Base-by-base conservation (phyloP, 768 basidiomycete species). In the Trametopsis cervina region DNA sequence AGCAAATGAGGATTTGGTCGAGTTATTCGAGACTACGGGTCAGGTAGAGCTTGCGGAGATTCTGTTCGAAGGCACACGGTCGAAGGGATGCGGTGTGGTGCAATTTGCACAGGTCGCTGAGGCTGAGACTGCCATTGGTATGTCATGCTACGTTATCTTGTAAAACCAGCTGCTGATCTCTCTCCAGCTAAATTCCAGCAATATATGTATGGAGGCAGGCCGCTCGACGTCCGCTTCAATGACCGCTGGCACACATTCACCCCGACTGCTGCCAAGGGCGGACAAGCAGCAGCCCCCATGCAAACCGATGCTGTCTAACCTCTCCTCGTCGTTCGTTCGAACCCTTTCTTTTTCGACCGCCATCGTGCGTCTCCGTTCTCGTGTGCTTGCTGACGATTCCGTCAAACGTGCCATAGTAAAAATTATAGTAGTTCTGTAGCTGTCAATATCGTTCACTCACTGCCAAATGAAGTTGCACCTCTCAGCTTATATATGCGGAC, bases 11-110 rank as follows among this genome's bases (percentile, higher is more conserved):
- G 95, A 99, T 63, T 71, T 99, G 38, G 94, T 99, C 18, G 95
- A 99, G 68, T 68, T 99, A 17, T 99, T 99, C 59, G 94, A 97
- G 71, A 99, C 95, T 26, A 96, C 94, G 0, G 95, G 94, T 9
- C 85, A 86, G 56, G 95, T 99, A 27, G 88, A 93, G 60, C 71
- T 91, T 26, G 95, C 95, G 2, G 95, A 99, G 67, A 95, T 97
- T 54, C 66, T 99, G 40, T 93, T 87, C 58, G 94, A 97, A 58
- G 88, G 89, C 13, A 83, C 86, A 0, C 81, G 95, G 46, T 91
- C 89, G 42, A 96, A 96, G 66, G 95, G 95, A 12, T 84, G 86
- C 50, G 96, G 95, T 59, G 89, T 99, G 39, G 95, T 97, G 11
- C 94, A 98, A 64, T 97, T 99, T 63, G 77, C 81, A 22, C 85